Evolutionary conservation across 1,284 basidiomycete genomes (phyloP), one percentile per base, ranked within the genome.

Genomic region (Rhodotorula glutinis): DNA sequence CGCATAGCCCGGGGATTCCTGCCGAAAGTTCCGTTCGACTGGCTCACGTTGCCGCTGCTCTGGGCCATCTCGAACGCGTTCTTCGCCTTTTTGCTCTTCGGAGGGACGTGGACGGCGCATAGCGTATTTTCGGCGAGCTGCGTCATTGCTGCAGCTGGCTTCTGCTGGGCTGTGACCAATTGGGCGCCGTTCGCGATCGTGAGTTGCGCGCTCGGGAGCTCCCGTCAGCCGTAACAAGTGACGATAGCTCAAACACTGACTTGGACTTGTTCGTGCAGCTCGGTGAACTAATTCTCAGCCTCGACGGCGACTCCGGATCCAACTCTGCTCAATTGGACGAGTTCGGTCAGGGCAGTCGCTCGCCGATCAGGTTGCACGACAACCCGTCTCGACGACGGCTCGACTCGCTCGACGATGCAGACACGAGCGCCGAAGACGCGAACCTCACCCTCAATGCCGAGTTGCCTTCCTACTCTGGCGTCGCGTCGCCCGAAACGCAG

Each of bases 11-110:
- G 49, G 19, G 43, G 52, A 1, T 46, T 53, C 19, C 29, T 75
- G 29, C 73, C 62, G 3, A 60, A 41, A 58, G 49, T 67, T 41
- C 76, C 73, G 30, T 57, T 65, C 57, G 78, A 46, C 79, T 83
- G 73, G 79, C 79, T 41, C 41, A 68, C 38, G 74, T 77, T 61
- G 77, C 85, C 91, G 58, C 91, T 96, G 74, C 90, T 96, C 67
- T 96, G 93, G 93, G 90, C 87, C 4, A 87, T 86, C 16, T 81
- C 95, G 74, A 72, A 93, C 2, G 81, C 92, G 30, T 92, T 90
- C 19, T 87, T 94, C 79, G 85, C 85, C n/a, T 55, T 88, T 25
- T 60, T 83, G 77, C 76, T 79, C 30, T 30, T 62, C 5, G 70
- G 78, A 29, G 79, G 77, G n/a, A 79, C 79, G 73, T 81, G 76